phyloP scores from a whole-genome alignment of 176 grass and related monocot genomes.

The Thalia dealbata region DNA sequence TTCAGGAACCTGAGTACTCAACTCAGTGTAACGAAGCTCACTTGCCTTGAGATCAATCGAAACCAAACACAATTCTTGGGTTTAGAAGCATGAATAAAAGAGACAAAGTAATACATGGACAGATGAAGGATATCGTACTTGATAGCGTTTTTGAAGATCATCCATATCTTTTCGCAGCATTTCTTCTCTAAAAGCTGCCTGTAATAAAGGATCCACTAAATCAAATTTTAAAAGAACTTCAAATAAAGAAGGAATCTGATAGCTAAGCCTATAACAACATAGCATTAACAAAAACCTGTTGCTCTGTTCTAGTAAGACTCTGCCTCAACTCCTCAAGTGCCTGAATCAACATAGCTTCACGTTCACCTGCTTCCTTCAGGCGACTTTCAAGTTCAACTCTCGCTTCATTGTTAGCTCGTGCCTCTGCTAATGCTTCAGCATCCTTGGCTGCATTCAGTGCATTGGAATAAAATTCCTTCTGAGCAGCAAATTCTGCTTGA shows the following conservation, averaged over 20 bases:
- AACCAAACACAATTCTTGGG: conserved; percentile 4
- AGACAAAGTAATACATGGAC: neutral
- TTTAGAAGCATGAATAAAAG: conserved; percentile 19
- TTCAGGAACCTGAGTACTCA: conserved; percentile 95
- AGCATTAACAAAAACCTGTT: conserved; percentile 56
- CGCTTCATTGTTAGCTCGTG: conserved; percentile 86
- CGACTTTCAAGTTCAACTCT: conserved; percentile 81
- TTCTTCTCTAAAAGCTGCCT: conserved; percentile 96
- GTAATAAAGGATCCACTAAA: neutral
- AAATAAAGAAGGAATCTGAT: neutral
- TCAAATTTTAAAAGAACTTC: neutral
- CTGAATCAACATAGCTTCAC: conserved; percentile 81
- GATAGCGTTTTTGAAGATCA: conserved; percentile 94
- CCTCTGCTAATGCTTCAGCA: conserved; percentile 82
- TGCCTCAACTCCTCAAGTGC: conserved; percentile 94
- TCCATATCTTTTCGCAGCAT: conserved; percentile 80
- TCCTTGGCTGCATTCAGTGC: conserved; percentile 98
- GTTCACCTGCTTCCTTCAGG: conserved; percentile 81
- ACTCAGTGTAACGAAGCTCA: conserved; percentile 95
- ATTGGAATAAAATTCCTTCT: conserved; percentile 97
- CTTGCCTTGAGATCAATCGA: conserved; percentile 49
- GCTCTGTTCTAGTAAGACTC: conserved; percentile 88
- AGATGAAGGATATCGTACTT: conserved; percentile 43
- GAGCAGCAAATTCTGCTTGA: conserved; percentile 78
- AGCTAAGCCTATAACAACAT: neutral